Percentiles rank a stretch among this genome's conserved stretches.
phyloP scores from a whole-genome alignment of 306 rosid genomes.

The Canavalia gladiata region DNA sequence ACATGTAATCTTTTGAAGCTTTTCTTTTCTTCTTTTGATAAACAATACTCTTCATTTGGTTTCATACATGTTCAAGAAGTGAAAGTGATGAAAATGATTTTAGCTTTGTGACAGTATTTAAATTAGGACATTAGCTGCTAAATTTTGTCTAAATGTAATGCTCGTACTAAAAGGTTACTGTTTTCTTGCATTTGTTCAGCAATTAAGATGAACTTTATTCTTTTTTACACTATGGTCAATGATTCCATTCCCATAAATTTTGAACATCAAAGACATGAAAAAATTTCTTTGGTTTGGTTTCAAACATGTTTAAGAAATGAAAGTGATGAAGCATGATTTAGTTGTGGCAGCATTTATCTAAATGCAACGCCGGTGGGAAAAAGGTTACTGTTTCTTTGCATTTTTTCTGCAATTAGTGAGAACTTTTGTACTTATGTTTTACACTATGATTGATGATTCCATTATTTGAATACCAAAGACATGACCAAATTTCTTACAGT shows the following conservation, averaged over 20 bases:
- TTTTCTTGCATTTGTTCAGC: not conserved
- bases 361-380: not conserved
- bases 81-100: constrained; percentile 14
- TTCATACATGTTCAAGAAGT: constrained; percentile 14
- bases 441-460: not conserved
- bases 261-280: constrained; percentile 28
- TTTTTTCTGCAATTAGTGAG: not conserved
- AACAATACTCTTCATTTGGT: constrained; percentile 1
- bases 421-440: not conserved
- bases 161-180: not conserved
- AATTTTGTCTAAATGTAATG: not conserved
- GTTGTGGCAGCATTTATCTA: not conserved
- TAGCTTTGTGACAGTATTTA: not conserved
- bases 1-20: not conserved
- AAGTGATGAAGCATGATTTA: too few species aligned
- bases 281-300: not conserved
- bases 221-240: not conserved
- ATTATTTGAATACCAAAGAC: constrained; percentile 18
- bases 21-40: not conserved
- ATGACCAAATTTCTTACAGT: constrained; percentile 13
- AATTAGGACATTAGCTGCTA: not conserved
- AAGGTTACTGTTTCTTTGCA: not conserved
- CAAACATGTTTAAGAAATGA: too few species aligned
- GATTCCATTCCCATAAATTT: not conserved
- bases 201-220: not conserved